A percentile compares a stretch with the other conserved stretches of the same genome.
phyloP scores from a whole-genome alignment of 228 moss, liverwort and hornwort genomes.

The Sphagnum magellanicum region DNA sequence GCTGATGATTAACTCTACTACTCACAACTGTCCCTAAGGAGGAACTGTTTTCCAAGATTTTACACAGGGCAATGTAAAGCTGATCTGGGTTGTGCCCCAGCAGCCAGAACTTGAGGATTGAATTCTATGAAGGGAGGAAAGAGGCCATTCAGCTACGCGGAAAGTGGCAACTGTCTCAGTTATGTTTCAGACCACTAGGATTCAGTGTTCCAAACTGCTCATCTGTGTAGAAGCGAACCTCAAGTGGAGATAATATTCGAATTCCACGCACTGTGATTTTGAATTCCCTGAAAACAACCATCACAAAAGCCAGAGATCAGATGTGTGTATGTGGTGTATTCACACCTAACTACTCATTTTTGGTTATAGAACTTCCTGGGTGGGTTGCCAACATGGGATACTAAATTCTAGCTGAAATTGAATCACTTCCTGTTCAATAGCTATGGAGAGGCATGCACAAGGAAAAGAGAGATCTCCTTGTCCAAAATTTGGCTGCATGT shows the following conservation, averaged over 20 bases:
- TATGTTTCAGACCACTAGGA: too few relatives aligned
- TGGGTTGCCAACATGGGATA: background rate
- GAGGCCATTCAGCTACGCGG: too few relatives aligned
- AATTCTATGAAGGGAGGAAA: too few relatives aligned
- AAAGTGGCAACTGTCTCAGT: too few relatives aligned
- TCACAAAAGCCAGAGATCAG: background rate
- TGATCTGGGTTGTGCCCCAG: too few relatives aligned
- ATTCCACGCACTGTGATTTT: constrained; percentile 42
- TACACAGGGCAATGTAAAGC: too few relatives aligned
- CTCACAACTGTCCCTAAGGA: too few relatives aligned
- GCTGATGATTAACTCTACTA: too few relatives aligned
- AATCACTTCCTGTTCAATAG: background rate
- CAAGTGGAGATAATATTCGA: constrained; percentile 41
- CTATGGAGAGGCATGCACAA: background rate
- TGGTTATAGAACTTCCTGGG: background rate
- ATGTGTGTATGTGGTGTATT: background rate
- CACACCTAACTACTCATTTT: background rate
- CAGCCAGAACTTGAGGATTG: too few relatives aligned
- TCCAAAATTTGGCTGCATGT: too few relatives aligned
- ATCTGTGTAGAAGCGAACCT: constrained; percentile 38
- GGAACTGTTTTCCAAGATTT: too few relatives aligned
- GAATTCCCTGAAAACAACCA: constrained; percentile 30
- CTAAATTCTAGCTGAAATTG: background rate
- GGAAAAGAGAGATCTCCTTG: background rate
- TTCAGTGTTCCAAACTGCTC: constrained; percentile 9